phyloP scores from a whole-genome alignment of 371 early-diverging fungal species.

The Umbelopsis sp. region DNA sequence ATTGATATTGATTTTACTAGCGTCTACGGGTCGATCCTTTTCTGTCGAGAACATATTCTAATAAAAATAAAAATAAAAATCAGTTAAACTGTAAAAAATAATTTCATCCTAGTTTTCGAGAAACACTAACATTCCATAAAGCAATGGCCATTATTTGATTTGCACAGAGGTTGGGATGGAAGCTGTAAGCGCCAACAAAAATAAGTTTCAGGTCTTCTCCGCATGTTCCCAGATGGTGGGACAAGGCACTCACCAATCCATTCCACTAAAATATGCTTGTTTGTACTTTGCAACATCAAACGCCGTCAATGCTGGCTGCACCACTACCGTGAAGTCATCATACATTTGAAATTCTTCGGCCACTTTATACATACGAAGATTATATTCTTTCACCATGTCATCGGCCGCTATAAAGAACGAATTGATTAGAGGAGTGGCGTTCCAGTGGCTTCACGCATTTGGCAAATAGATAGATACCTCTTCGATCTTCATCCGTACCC shows the following conservation, averaged over 20 bases:
- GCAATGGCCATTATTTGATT: conserved; percentile 68
- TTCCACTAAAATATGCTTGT: conserved; percentile 61
- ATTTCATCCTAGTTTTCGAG: background rate
- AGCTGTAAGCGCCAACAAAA: conserved; percentile 40
- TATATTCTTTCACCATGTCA: conserved; percentile 56
- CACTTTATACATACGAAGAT: conserved; percentile 54
- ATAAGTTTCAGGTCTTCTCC: conserved; percentile 8
- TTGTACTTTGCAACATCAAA: conserved; percentile 58
- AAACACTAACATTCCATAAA: conserved; percentile 61
- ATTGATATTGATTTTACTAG: conserved; percentile 1
- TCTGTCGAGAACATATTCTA: conserved; percentile 63
- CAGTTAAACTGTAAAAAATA: background rate
- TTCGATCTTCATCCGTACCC: conserved; percentile 44
- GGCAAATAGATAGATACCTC: conserved; percentile 36
- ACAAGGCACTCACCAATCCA: conserved; percentile 58
- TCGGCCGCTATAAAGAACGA: conserved; percentile 50
- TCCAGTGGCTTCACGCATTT: background rate
- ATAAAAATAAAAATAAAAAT: background rate
- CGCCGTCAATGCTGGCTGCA: conserved; percentile 64
- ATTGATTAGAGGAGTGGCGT: background rate
- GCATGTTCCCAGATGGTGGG: background rate
- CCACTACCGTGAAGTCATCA: conserved; percentile 57
- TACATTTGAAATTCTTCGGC: conserved; percentile 50
- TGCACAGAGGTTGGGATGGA: conserved; percentile 69
- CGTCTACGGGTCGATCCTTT: conserved; percentile 23